These are phyloP conservation scores for Trichophyton simii DNA, from an alignment of 2,329 filamentous ascomycete genomes.

Conservation along the genomic window DNA sequence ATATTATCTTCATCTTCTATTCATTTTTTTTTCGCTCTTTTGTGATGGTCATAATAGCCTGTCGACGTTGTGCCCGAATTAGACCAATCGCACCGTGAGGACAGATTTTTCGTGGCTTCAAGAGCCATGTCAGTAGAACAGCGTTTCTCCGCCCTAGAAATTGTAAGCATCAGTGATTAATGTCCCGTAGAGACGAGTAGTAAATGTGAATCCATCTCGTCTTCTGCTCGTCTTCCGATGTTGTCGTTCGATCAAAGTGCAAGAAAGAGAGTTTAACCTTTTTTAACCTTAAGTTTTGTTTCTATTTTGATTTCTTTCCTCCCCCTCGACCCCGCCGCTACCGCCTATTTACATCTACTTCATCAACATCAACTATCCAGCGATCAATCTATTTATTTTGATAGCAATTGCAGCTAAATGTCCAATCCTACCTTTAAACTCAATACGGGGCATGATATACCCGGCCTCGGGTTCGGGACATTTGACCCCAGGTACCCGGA, in stretches of 20 bases:
- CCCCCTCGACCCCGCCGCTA: not conserved
- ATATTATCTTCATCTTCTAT: too few species aligned
- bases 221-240: not conserved
- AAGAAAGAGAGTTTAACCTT: not conserved
- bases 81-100: too few species aligned
- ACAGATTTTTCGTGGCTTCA: not conserved
- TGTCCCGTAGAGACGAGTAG: not conserved
- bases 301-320: not conserved
- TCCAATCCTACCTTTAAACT: slow-evolving; percentile 34
- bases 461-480: slow-evolving; percentile 52
- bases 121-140: not conserved
- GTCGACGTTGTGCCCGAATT: too few species aligned
- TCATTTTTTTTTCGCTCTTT: too few species aligned
- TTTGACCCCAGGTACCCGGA: slow-evolving; percentile 46
- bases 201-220: not conserved
- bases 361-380: not conserved
- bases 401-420: not conserved
- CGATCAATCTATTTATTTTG: not conserved
- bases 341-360: not conserved
- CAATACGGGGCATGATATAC: slow-evolving; percentile 48
- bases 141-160: not conserved
- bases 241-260: not conserved
- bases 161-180: not conserved
- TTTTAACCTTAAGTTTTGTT: not conserved
- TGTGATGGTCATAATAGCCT: too few species aligned